Conservation (phyloP, 805 yeast species). For the Blastobotrys peoriensis region DNA sequence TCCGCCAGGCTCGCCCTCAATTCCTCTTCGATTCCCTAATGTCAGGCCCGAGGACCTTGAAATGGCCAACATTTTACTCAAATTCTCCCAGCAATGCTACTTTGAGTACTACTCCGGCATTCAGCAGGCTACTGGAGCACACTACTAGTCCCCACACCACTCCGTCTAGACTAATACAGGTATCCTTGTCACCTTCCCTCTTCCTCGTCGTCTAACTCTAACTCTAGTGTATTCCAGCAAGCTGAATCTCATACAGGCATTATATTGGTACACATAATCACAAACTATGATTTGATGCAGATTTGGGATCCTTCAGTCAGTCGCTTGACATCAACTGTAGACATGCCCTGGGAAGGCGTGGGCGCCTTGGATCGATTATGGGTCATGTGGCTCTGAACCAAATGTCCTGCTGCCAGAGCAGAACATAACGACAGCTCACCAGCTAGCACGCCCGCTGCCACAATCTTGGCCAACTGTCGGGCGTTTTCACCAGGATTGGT, state of each 20-base stretch:
- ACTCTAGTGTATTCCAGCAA: no score
- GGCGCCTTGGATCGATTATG: conserved; percentile 72
- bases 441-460: conserved; percentile 92
- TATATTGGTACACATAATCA: no score
- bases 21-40: no score
- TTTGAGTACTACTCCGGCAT: no score
- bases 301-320: conserved; percentile 67
- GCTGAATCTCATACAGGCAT: not conserved
- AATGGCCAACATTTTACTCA: not conserved
- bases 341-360: conserved; percentile 26
- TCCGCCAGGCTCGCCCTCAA: no score
- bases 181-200: no score
- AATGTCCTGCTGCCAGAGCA: conserved; percentile 97
- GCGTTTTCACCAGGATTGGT: conserved; percentile 93
- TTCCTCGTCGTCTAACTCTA: no score
- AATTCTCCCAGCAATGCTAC: not conserved
- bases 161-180: no score
- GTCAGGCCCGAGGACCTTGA: no score
- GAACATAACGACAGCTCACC: conserved; percentile 93
- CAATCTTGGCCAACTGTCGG: conserved; percentile 82
- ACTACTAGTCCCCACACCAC: no score
- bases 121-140: no score
- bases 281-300: conserved; percentile 46
- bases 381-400: conserved; percentile 95
- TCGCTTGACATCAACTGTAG: conserved; percentile 39